Evolutionary conservation across 1,284 basidiomycete genomes (phyloP), one percentile per base, ranked within the genome.

Genomic region (Xerocomus minutiporus): DNA sequence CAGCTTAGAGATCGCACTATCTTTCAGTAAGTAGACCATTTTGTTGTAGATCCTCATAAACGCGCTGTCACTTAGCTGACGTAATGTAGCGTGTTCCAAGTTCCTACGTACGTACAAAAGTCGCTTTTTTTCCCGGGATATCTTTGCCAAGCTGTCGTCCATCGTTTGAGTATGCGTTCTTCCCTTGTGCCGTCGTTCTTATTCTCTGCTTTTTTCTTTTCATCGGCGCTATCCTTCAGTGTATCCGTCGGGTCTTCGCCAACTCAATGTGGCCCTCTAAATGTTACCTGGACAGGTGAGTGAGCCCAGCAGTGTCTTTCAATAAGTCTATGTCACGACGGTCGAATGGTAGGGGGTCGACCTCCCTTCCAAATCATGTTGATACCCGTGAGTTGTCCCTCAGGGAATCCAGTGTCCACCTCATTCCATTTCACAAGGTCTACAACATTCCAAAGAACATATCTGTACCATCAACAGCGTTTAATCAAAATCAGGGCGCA

Each of bases 281-380:
- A 65, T 45, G 59, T 90, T 47, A 72, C 76, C 32, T 89, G 86
- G 86, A 73, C 74, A 56, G 86, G 87, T 86, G 60, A 61, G 74
- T 64, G 26, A 44, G 49, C 35, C 35, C 50, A 31, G 36, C 48
- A 11, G 4, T 29, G 5, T 38, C 11, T 42, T 25, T 38, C 26
- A 38, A n/a, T 36, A 34, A 35, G 9, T 39, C 32, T 35, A 40
- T 60, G 11, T 51, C 38, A 47, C 57, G 34, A 29, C 29, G 1
- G 29, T 51, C 23, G n/a, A n/a, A 52, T 23, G 34, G 48, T 54
- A 86, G 87, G 84, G 54, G 88, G 86, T 23, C 73, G 68, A 8
- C 67, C 78, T 36, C 88, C 88, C 5, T 89, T 82, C 61, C 61
- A 74, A 52, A 70, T 89, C 32, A 61, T 76, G 25, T 56, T 90